Base-by-base conservation (phyloP, 495 filamentous ascomycete genomes). In the Friedmanniomyces endolithicus region DNA sequence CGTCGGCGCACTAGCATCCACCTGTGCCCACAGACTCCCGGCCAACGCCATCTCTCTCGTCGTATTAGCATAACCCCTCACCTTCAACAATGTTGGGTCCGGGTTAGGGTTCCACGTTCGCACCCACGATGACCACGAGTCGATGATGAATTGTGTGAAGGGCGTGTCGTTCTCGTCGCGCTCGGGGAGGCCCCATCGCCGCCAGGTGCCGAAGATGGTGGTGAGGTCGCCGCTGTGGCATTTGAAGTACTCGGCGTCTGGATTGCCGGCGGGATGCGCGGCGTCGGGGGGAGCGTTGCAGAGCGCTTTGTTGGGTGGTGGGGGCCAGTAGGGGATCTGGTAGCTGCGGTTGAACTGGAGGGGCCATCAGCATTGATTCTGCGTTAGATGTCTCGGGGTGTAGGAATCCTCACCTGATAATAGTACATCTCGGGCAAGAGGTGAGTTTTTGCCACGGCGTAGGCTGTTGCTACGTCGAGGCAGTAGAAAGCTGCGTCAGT, bases 221-320 rank as follows among this genome's bases (percentile, higher is more conserved):
- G 53, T 41, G 27, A 64, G 48, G n/a, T 64, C 62, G 4, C 62
- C 62, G 12, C 55, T 46, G 34, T 64, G 62, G 50, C 62, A 64
- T 47, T 64, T 64, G 48, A 56, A 59, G 49, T 64, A 64, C 37
- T 64, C 62, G 0, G 17, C 17, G n/a, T 47, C 46, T 12, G 55
- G 55, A 17, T 51, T 33, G 39, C 55, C 55, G 39, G 1, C 20
- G 11, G 55, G 55, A 46, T 57, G 47, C 11, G 14, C 12, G 1
- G 55, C 20, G 1, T 31, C 41, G 9, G 48, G 22, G 1, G 48
- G 23, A 25, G 55, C 35, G n/a, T 44, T 20, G 48, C 55, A 57
- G 25, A 55, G 31, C 24, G 34, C 52, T 22, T 55, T 55, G 41
- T 31, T 48, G 8, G 43, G 43, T 53, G 46, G 48, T 9, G 35